These are phyloP conservation scores for Gentiana straminea DNA, from an alignment of 257 asterid genomes.

Conservation along the genomic window DNA sequence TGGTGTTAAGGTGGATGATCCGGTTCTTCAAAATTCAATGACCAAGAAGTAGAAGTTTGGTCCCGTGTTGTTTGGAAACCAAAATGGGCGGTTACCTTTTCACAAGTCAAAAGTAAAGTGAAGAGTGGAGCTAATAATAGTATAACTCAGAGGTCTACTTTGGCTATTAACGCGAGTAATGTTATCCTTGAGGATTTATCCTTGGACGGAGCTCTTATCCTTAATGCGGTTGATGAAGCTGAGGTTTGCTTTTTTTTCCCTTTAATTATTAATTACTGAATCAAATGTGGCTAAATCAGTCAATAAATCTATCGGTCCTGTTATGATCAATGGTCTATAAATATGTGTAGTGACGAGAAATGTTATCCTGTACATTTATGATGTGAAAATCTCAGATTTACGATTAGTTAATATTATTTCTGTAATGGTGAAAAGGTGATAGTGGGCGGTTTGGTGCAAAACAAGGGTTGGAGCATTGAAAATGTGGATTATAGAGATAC, in stretches of 20 bases:
- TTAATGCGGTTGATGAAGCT: conserved; percentile 55
- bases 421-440: conserved; percentile 40
- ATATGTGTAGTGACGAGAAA: neutral
- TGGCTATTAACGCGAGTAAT: conserved; percentile 56
- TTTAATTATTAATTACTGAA: neutral
- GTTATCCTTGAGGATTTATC: conserved; percentile 57
- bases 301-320: no score
- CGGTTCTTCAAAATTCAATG: conserved; percentile 53
- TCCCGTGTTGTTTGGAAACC: conserved; percentile 91
- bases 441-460: conserved; percentile 54
- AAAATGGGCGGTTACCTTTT: conserved; percentile 83
- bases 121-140: conserved; percentile 16
- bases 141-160: conserved; percentile 57
- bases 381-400: neutral
- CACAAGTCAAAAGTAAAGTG: conserved; percentile 63
- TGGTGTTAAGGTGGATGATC: conserved; percentile 76
- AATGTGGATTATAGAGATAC: conserved; percentile 58
- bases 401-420: neutral
- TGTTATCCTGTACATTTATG: neutral
- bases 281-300: neutral
- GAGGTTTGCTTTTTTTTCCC: conserved; percentile 33
- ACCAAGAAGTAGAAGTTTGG: conserved; percentile 95
- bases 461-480: conserved; percentile 78
- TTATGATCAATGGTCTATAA: no score
- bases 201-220: conserved; percentile 80